Percentiles rank a stretch among this genome's conserved stretches.
Evolutionary conservation across 2,329 filamentous ascomycete species (phyloP).

Genomic region (Stagonosporopsis cucurbitacearum): DNA sequence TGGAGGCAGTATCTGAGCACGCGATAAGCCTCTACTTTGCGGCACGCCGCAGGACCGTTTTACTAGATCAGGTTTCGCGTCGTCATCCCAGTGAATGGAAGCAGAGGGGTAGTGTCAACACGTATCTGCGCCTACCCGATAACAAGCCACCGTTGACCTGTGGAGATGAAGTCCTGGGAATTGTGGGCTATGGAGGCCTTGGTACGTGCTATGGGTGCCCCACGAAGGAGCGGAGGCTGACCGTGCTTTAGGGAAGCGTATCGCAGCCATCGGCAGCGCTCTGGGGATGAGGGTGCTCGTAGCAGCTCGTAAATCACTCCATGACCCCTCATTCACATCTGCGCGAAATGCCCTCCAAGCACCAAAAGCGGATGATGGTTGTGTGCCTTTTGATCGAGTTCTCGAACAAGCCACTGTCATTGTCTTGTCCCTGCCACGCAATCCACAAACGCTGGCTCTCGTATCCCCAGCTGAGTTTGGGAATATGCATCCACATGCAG

Average conservation of each 20-base stretch:
- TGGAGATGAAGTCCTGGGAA: constrained; percentile 57
- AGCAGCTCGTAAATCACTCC: constrained; percentile 50
- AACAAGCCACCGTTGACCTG: constrained; percentile 54
- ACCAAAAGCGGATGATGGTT: constrained; percentile 26
- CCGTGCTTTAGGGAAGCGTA: constrained; percentile 47
- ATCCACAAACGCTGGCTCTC: constrained; percentile 41
- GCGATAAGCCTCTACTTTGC: constrained; percentile 59
- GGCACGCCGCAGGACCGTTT: constrained; percentile 51
- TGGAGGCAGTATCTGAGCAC: constrained; percentile 58
- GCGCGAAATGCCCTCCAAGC: constrained; percentile 14
- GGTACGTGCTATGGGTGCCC: constrained; percentile 37
- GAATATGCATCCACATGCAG: constrained; percentile 53
- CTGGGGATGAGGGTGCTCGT: constrained; percentile 59
- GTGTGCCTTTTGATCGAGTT: constrained; percentile 48
- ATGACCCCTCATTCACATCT: constrained; percentile 10
- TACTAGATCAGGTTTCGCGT: constrained; percentile 35
- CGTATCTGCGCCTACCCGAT: constrained; percentile 42
- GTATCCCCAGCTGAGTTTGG: constrained; percentile 51
- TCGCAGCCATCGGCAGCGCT: constrained; percentile 53
- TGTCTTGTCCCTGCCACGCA: constrained; percentile 45
- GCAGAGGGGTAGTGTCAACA: constrained; percentile 44
- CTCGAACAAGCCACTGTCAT: constrained; percentile 48
- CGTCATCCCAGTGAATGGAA: constrained; percentile 51
- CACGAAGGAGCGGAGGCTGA: constrained; percentile 17
- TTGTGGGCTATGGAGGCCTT: constrained; percentile 59